A percentile compares a stretch with the other conserved stretches of the same genome.
These are phyloP conservation scores for Backusella macrospora DNA, from an alignment of 192 early-diverging fungal species.

Conservation along the genomic window DNA sequence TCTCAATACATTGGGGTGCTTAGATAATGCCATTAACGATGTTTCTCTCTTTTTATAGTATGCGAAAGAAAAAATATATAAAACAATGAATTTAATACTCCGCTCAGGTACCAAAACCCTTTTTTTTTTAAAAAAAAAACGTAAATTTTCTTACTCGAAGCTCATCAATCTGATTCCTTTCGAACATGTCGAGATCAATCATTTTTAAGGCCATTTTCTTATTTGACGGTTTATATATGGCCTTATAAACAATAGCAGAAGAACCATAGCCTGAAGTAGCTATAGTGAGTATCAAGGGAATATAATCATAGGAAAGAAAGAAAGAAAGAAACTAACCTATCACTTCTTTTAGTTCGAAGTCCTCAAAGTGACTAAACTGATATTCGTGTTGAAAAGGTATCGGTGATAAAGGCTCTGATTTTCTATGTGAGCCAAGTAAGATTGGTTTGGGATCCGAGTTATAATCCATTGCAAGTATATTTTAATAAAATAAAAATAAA, in stretches of 20 bases:
- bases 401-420: slow-evolving; percentile 3
- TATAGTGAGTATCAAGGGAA: background rate
- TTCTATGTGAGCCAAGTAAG: background rate
- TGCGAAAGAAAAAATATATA: background rate
- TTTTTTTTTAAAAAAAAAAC: background rate
- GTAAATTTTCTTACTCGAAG: slow-evolving; percentile 61
- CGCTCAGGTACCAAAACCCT: background rate
- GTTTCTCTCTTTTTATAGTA: slow-evolving; percentile 67
- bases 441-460: background rate
- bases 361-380: slow-evolving; percentile 35
- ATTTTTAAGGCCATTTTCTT: slow-evolving; percentile 79
- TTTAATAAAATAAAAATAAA: background rate
- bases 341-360: slow-evolving; percentile 35
- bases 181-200: slow-evolving; percentile 91
- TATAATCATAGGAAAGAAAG: background rate
- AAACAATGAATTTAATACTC: background rate
- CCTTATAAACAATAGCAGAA: slow-evolving; percentile 83
- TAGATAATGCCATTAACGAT: slow-evolving; percentile 83
- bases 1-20: slow-evolving; percentile 80
- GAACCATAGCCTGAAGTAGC: slow-evolving; percentile 74
- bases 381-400: slow-evolving; percentile 8
- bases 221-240: slow-evolving; percentile 71
- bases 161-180: slow-evolving; percentile 90
- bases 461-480: background rate
- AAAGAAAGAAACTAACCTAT: slow-evolving; percentile 30